A percentile compares a stretch with the other conserved stretches of the same genome.
Evolutionary conservation across 768 basidiomycete species (phyloP).

Genomic region (Podaxis carcinomalis): DNA sequence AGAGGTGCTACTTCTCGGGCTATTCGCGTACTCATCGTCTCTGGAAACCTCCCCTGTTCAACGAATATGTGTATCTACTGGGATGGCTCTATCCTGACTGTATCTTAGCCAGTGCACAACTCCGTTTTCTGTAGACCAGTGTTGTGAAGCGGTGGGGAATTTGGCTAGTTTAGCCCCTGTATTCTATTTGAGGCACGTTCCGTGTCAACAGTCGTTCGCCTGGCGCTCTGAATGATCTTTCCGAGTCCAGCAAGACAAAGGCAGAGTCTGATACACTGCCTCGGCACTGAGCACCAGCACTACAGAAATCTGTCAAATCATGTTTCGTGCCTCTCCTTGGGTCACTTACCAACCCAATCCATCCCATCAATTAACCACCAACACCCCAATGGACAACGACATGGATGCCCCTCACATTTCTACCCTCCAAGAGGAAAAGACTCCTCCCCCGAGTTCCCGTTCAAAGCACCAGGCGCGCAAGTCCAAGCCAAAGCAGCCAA

Average conservation of each 20-base stretch:
- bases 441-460: conserved; percentile 49
- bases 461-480: background rate
- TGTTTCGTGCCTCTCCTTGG: conserved; percentile 64
- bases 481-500: conserved; percentile 20
- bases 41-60: too few relatives aligned
- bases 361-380: conserved; percentile 19
- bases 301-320: conserved; percentile 12
- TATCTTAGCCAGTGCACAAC: background rate
- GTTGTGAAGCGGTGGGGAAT: background rate
- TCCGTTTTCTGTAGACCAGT: background rate
- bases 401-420: conserved; percentile 87
- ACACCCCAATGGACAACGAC: conserved; percentile 37
- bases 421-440: conserved; percentile 66
- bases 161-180: background rate
- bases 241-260: background rate
- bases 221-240: background rate
- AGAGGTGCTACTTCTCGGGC: background rate
- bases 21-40: background rate
- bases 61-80: background rate
- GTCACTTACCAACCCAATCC: conserved; percentile 45
- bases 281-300: too few relatives aligned
- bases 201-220: background rate
- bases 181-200: conserved; percentile 12
- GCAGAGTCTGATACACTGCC: too few relatives aligned
- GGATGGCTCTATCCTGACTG: background rate